A percentile compares a stretch with the other conserved stretches of the same genome.
phyloP scores from a whole-genome alignment of 768 basidiomycete species.

The Collybiopsis luxurians region DNA sequence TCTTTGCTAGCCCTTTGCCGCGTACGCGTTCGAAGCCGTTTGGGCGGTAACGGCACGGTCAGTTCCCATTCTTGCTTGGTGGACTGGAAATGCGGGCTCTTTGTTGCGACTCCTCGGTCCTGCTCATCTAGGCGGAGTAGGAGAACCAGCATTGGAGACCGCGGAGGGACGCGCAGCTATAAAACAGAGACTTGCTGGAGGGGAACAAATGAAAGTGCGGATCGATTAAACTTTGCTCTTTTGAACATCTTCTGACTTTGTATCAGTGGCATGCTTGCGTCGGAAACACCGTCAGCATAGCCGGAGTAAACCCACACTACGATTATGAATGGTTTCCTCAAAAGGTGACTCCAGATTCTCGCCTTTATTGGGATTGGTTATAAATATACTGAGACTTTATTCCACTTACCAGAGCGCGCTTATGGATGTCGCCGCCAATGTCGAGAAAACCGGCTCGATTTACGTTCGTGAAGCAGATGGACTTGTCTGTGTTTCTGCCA shows the following conservation, averaged over 20 bases:
- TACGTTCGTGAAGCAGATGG: slow-evolving; percentile 11
- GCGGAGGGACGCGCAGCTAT: not conserved
- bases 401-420: not conserved
- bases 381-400: too few relatives aligned
- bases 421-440: slow-evolving; percentile 2
- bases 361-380: not conserved
- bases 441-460: not conserved
- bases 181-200: not conserved
- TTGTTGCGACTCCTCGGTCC: not conserved
- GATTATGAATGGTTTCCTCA: slow-evolving; percentile 7
- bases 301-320: not conserved
- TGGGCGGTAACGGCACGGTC: not conserved
- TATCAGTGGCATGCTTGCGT: not conserved
- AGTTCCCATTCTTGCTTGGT: slow-evolving; percentile 4
- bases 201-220: not conserved
- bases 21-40: not conserved
- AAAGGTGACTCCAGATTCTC: not conserved
- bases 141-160: not conserved
- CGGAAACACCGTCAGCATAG: not conserved
- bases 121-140: not conserved
- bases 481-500: slow-evolving; percentile 11
- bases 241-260: not conserved
- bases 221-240: not conserved
- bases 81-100: not conserved
- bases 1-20: slow-evolving; percentile 2